A percentile compares a stretch with the other conserved stretches of the same genome.
Evolutionary conservation across 345 rosid genomes (phyloP).

Genomic region (Mallotus nudiflorus): DNA sequence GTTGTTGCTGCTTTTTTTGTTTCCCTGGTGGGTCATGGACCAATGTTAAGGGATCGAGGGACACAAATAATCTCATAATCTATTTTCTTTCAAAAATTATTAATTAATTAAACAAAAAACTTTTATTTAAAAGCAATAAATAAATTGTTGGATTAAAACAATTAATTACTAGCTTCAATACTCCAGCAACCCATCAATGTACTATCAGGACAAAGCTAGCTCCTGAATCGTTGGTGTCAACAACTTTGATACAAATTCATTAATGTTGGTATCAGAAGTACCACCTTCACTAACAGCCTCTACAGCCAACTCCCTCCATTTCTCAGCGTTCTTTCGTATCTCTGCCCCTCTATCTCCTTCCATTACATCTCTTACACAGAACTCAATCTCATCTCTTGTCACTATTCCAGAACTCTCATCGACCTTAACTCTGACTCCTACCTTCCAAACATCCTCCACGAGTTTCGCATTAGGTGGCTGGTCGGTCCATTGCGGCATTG

Average conservation of each 20-base stretch:
- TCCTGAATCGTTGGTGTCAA: too few relatives aligned
- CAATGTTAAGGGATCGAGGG: too few relatives aligned
- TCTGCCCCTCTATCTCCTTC: constrained; percentile 44
- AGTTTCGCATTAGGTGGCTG: constrained; percentile 57
- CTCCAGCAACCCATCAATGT: too few relatives aligned
- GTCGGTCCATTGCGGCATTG: constrained; percentile 60
- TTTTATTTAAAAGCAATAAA: too few relatives aligned
- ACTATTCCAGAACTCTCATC: constrained; percentile 56
- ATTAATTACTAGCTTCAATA: too few relatives aligned
- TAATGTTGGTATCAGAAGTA: constrained; percentile 3
- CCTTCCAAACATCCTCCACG: constrained; percentile 59
- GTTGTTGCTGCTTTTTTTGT: too few relatives aligned
- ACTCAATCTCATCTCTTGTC: constrained; percentile 48
- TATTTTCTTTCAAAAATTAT: too few relatives aligned
- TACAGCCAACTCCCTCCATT: neutral
- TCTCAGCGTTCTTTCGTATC: neutral
- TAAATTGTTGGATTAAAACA: too few relatives aligned
- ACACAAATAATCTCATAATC: too few relatives aligned
- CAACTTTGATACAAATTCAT: constrained; percentile 3
- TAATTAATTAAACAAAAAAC: too few relatives aligned
- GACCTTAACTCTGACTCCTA: constrained; percentile 52
- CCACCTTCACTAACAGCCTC: constrained; percentile 11
- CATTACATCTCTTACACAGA: constrained; percentile 50
- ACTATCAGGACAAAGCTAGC: too few relatives aligned
- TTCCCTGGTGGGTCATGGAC: too few relatives aligned